Conservation (phyloP, 169 alveolate species). For the Miamiensis avidus region DNA sequence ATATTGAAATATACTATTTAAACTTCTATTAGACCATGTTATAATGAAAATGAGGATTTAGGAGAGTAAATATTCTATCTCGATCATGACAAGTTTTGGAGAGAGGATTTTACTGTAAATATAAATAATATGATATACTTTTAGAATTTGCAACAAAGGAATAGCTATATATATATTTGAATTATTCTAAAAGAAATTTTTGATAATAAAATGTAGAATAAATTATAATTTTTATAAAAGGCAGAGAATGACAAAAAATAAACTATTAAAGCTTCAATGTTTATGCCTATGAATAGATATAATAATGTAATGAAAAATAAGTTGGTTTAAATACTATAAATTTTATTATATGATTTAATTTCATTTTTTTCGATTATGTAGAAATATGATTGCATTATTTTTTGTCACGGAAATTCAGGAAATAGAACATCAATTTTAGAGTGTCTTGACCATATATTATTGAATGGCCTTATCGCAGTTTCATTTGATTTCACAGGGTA, state of each 20-base stretch:
- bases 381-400: constrained; percentile 16
- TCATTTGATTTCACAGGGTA: constrained; percentile 29
- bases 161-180: neutral
- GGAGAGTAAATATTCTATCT: constrained; percentile 5
- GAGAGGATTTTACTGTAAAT: constrained; percentile 12
- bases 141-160: neutral
- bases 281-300: constrained; percentile 1
- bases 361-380: neutral
- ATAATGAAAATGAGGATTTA: constrained; percentile 8
- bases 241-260: neutral
- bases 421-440: constrained; percentile 16
- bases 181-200: neutral
- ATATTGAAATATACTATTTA: neutral
- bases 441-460: constrained; percentile 6
- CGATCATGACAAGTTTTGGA: neutral
- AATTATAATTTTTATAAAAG: neutral
- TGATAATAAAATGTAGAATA: constrained; percentile 7
- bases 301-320: neutral
- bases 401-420: constrained; percentile 27
- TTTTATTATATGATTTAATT: neutral
- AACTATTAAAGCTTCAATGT: neutral
- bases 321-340: neutral
- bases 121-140: no score
- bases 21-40: neutral
- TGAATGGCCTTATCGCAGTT: constrained; percentile 13